phyloP scores from a whole-genome alignment of 768 basidiomycete species.

The Pleurotus pulmonarius region DNA sequence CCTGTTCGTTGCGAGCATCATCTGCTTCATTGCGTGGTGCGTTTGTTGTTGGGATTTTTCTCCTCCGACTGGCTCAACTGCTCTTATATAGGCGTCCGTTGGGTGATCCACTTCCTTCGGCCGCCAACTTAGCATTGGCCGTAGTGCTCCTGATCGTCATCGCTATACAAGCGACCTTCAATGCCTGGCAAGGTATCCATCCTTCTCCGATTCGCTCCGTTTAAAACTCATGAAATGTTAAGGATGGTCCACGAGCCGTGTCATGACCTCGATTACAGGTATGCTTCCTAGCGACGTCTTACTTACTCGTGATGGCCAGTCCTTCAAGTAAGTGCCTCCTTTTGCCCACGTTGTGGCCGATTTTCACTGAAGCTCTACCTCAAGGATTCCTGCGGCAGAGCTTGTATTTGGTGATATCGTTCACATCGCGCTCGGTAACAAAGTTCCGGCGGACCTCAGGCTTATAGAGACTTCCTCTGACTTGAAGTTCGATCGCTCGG shows the following conservation, averaged over 20 bases:
- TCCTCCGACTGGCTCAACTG: neutral
- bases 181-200: conserved; percentile 36
- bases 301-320: conserved; percentile 48
- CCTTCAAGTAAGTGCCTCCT: conserved; percentile 18
- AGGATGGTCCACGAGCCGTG: conserved; percentile 53
- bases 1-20: conserved; percentile 40
- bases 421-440: conserved; percentile 58
- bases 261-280: conserved; percentile 62
- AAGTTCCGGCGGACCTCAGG: conserved; percentile 68
- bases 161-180: conserved; percentile 34
- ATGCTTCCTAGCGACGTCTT: conserved; percentile 65
- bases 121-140: conserved; percentile 58
- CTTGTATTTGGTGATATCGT: conserved; percentile 70
- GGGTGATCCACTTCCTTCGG: conserved; percentile 47
- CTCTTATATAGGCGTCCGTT: conserved; percentile 48
- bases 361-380: too few relatives aligned
- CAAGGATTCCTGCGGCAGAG: conserved; percentile 51
- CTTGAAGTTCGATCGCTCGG: conserved; percentile 56
- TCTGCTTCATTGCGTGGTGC: conserved; percentile 53
- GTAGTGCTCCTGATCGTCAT: conserved; percentile 47
- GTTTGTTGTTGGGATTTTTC: neutral
- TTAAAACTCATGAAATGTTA: neutral
- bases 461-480: conserved; percentile 58
- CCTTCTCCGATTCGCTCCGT: neutral
- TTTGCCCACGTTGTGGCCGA: too few relatives aligned